Evolutionary conservation across 495 filamentous ascomycete species (phyloP).

Genomic region (Aspergillus mulundensis): DNA sequence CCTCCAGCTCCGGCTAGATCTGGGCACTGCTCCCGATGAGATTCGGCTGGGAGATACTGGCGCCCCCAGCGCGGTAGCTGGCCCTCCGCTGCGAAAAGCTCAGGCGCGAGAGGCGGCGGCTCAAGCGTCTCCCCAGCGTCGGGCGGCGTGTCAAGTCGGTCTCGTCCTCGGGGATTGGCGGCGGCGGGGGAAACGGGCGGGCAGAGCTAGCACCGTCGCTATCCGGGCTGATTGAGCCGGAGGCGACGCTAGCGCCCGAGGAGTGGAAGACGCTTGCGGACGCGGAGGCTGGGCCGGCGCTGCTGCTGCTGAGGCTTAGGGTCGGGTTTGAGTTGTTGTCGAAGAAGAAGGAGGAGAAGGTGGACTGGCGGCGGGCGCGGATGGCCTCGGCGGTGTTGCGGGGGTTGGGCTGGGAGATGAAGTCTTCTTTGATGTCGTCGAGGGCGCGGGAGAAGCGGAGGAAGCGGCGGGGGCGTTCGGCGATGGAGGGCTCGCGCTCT

Average conservation of each 20-base stretch:
- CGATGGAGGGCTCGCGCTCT: conserved; percentile 35
- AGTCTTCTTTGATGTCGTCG: conserved; percentile 41
- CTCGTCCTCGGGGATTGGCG: conserved; percentile 5
- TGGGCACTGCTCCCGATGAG: conserved; percentile 38
- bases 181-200: conserved; percentile 7
- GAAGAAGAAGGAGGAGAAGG: conserved; percentile 13
- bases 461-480: conserved; percentile 30
- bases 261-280: background rate
- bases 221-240: background rate
- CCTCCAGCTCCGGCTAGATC: conserved; percentile 7
- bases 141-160: background rate
- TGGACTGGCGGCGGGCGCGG: conserved; percentile 27
- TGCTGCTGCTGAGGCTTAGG: conserved; percentile 11
- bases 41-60: conserved; percentile 38
- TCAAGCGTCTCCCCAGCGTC: conserved; percentile 18
- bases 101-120: conserved; percentile 26
- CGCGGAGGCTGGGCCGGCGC: conserved; percentile 6
- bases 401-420: conserved; percentile 28
- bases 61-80: conserved; percentile 8
- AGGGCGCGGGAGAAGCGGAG: conserved; percentile 39
- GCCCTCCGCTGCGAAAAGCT: conserved; percentile 26
- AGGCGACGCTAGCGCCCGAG: background rate
- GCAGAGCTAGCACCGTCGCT: background rate
- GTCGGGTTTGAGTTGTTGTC: conserved; percentile 8
- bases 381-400: conserved; percentile 27